Percentiles rank a stretch among this genome's conserved stretches.
phyloP scores from a whole-genome alignment of 257 asterid genomes.

The Plectranthus barbatus region DNA sequence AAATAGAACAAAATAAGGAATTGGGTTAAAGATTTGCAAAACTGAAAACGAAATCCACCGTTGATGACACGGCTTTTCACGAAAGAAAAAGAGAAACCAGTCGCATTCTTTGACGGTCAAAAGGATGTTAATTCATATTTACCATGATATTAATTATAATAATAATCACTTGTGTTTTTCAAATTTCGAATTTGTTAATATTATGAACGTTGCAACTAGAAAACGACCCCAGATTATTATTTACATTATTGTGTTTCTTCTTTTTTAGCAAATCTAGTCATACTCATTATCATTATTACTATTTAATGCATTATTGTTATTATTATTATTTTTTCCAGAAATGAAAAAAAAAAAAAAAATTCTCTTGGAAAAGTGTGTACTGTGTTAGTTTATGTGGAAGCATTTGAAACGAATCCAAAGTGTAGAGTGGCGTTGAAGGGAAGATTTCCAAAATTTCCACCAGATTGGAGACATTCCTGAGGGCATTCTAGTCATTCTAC shows the following conservation, averaged over 20 bases:
- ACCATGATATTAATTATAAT: not conserved
- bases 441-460: not conserved
- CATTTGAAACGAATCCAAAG: not conserved
- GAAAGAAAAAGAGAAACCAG: not conserved
- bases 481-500: conserved; percentile 9
- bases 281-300: not conserved
- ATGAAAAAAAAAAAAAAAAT: not conserved
- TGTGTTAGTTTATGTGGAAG: too few species aligned
- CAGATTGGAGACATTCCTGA: too few species aligned
- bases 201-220: not conserved
- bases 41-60: conserved; percentile 12
- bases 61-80: conserved; percentile 27
- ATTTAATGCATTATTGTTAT: too few species aligned
- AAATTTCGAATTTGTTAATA: not conserved
- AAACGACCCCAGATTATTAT: too few species aligned
- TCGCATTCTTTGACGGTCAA: conserved; percentile 15
- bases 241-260: not conserved
- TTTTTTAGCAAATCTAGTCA: not conserved
- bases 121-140: not conserved
- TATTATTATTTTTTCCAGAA: too few species aligned
- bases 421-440: conserved; percentile 18
- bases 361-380: too few species aligned
- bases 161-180: not conserved
- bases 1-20: too few species aligned
- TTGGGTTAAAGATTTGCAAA: conserved; percentile 2